Base-by-base conservation (phyloP, 108 stramenopile genomes). In the Epipyxis sp. region DNA sequence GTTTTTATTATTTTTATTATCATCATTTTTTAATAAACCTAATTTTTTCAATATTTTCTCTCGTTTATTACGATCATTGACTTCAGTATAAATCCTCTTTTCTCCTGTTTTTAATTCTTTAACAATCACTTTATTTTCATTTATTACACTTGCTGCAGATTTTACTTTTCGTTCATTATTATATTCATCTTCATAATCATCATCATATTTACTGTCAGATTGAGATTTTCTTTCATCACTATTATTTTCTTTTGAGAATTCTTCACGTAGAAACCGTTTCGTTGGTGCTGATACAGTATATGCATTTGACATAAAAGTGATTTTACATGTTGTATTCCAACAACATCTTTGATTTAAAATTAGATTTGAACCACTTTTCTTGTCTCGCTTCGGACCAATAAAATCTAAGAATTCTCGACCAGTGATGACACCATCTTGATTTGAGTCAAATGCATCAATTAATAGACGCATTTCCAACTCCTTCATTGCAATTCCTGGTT, bases 281-380 rank as follows among this genome's bases (percentile, higher is more conserved):
- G 71, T 74, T 34, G 71, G 32, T n/a, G 40, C 74, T 1, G 76
- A 83, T 20, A 84, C 84, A 16, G 80, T 41, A 82, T 81, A 84
- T 78, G 78, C 84, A 50, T 84, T 84, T 39, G 82, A 46, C 84
- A 84, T 84, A 6, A 82, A 82, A 30, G 82, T 83, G 16, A 67
- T 39, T 0, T 59, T 79, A 41, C 84, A 84, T 1, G 84, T 84
- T 0, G 84, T 84, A 35, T 77, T 80, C 84, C 84, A 84, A 29
- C 79, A 54, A 76, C 84, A 84, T 35, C 82, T 71, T 74, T 57
- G 71, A 54, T 6, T 35, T 32, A 74, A 54, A 3, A 57, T 35
- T 3, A 25, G 3, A 29, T 16, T 43, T 6, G 10, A 6, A 6
- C 71, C 71, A 32, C 41, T 10, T 10, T 37, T 27, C 27, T 39